Base-by-base conservation (phyloP, 2,329 filamentous ascomycete genomes). In the Penicillium sp. region DNA sequence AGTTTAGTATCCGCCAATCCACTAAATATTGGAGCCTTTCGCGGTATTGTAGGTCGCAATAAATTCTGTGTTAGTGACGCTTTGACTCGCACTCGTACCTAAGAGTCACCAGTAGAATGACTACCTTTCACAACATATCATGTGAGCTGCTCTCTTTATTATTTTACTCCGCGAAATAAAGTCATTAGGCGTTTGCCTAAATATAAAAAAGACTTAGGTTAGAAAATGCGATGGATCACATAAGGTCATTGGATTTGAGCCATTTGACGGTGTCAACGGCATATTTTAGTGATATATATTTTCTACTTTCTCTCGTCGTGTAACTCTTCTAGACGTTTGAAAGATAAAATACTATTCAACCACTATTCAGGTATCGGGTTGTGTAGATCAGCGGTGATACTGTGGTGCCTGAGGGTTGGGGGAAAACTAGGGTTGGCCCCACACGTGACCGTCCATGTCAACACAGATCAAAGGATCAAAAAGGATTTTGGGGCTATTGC, bases 401-500 rank as follows among this genome's bases (percentile, higher is more conserved):
- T n/a, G 5, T 23, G 38, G 19, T 25, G 49, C 49, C 38, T 51
- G 36, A 33, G 10, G 41, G 38, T 9, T 5, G 19, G 19, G 38
- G 2, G n/a, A 9, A 25, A 60, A 36, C 55, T 60, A 60, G 59
- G 59, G 59, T 52, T 60, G 44, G 10, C 4, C 0, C 3, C 9
- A 0, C 59, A 60, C 59, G 59, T 59, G 59, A 60, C 29, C 25
- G 9, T 15, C 25, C 10, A 8, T 50, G 9, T 2, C 33, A n/a
- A 21, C 33, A 29, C 13, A 47, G 31, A 34, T 11, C 8, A 8
- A 29, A 44, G 15, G 21, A 19, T 19, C 16, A 11, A 27, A 48
- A 11, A 10, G 4, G 2, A n/a, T 4, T n/a, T 19, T 5, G 0
- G 38, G 3, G 4, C n/a, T 41, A 16, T 4, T 21, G 5, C 13